Evolutionary conservation across 371 early-diverging fungal genomes (phyloP).

Genomic region (Dichotomocladium elegans): DNA sequence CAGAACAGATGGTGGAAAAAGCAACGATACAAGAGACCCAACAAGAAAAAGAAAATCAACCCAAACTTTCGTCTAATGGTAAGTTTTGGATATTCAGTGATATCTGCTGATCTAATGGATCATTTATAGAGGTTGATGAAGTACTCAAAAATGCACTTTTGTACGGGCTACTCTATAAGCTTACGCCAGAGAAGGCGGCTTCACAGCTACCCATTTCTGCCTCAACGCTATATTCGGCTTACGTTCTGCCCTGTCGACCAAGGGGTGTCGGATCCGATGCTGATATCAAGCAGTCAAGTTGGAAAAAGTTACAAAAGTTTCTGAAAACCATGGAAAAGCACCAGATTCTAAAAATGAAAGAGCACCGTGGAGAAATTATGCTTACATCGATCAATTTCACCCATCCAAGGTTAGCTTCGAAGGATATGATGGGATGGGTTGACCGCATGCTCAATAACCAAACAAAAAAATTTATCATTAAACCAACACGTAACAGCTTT

Average conservation of each 20-base stretch:
- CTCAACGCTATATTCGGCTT: slow-evolving; percentile 61
- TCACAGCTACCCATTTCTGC: slow-evolving; percentile 57
- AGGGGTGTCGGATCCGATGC: slow-evolving; percentile 44
- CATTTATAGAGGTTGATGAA: slow-evolving; percentile 42
- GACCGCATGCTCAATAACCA: too few relatives aligned
- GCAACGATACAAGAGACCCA: slow-evolving; percentile 7
- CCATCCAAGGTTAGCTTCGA: slow-evolving; percentile 38
- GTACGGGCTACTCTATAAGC: slow-evolving; percentile 59
- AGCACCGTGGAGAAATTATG: slow-evolving; percentile 59
- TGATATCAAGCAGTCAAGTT: slow-evolving; percentile 70
- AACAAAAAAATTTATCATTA: too few relatives aligned
- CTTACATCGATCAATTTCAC: slow-evolving; percentile 58
- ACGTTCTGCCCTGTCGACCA: slow-evolving; percentile 62
- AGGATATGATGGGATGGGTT: too few relatives aligned
- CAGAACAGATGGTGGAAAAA: slow-evolving; percentile 7
- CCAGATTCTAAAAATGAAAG: slow-evolving; percentile 65
- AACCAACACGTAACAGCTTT: slow-evolving; percentile 10
- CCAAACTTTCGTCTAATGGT: slow-evolving; percentile 8
- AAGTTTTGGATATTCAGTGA: neutral
- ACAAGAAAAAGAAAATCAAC: slow-evolving; percentile 6
- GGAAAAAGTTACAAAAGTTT: slow-evolving; percentile 74
- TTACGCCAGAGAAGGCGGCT: slow-evolving; percentile 45
- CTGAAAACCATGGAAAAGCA: slow-evolving; percentile 65
- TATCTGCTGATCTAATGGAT: neutral
- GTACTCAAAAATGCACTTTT: slow-evolving; percentile 55